phyloP scores from a whole-genome alignment of 2,329 filamentous ascomycete genomes.

The Aspergillus flavus region DNA sequence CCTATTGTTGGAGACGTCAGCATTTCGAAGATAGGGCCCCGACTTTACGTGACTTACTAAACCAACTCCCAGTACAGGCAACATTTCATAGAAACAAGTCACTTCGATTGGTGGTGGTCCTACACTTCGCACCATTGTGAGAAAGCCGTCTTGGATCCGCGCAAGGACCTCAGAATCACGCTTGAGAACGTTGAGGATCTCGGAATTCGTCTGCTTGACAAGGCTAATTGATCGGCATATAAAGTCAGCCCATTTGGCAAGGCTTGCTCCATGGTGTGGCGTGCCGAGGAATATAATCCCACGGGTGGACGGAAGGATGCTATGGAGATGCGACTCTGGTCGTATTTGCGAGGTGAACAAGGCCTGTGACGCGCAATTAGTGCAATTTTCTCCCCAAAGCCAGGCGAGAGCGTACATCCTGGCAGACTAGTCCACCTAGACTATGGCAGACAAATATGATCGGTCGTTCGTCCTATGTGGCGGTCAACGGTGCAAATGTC shows the following conservation, averaged over 20 bases:
- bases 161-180: constrained; percentile 8
- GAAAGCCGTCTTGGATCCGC: neutral
- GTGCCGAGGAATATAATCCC: constrained; percentile 44
- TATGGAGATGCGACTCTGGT: constrained; percentile 34
- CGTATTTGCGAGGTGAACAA: constrained; percentile 12
- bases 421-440: constrained; percentile 36
- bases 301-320: constrained; percentile 32
- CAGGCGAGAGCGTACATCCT: constrained; percentile 17
- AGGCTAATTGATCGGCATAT: constrained; percentile 20
- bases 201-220: constrained; percentile 16
- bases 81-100: neutral
- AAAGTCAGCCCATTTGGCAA: constrained; percentile 40
- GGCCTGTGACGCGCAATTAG: neutral
- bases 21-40: neutral
- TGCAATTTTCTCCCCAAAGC: neutral
- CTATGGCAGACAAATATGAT: constrained; percentile 33
- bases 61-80: neutral
- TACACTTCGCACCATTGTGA: neutral
- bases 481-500: neutral
- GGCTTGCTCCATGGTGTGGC: constrained; percentile 34
- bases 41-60: neutral
- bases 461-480: constrained; percentile 4
- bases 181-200: neutral
- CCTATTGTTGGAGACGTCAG: neutral
- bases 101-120: neutral